phyloP scores from a whole-genome alignment of 2,329 filamentous ascomycete species.

The Fusarium sp. region DNA sequence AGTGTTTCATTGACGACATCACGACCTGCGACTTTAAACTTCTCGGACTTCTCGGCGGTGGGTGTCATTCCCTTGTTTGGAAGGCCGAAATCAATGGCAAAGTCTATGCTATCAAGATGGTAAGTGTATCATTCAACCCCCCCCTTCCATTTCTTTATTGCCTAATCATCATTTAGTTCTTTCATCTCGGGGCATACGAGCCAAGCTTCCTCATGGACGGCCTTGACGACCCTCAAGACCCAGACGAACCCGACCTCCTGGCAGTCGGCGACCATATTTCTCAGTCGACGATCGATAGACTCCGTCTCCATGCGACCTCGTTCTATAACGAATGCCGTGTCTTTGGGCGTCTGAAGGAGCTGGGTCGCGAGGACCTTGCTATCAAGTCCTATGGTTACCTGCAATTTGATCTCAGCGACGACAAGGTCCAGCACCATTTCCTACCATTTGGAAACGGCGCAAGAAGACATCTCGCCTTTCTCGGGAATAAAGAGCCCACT shows the following conservation, averaged over 20 bases:
- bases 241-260: background rate
- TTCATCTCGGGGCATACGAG: accelerated
- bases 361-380: conserved; percentile 8
- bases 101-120: conserved; percentile 14
- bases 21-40: background rate
- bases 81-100: conserved; percentile 6
- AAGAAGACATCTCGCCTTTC: background rate
- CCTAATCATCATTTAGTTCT: background rate
- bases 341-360: conserved; percentile 24
- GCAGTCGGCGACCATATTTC: background rate
- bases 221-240: background rate
- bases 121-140: background rate
- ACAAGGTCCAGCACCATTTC: background rate
- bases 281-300: background rate
- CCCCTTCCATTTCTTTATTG: background rate
- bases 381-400: conserved; percentile 15
- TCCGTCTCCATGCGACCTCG: background rate
- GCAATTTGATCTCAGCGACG: background rate
- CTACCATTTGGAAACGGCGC: background rate
- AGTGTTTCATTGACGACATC: conserved; percentile 15
- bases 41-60: accelerated
- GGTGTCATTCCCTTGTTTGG: background rate
- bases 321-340: conserved; percentile 26
- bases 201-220: background rate
- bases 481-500: background rate